phyloP scores from a whole-genome alignment of 176 grass and related monocot genomes.

The Bolboschoenus planiculmis region DNA sequence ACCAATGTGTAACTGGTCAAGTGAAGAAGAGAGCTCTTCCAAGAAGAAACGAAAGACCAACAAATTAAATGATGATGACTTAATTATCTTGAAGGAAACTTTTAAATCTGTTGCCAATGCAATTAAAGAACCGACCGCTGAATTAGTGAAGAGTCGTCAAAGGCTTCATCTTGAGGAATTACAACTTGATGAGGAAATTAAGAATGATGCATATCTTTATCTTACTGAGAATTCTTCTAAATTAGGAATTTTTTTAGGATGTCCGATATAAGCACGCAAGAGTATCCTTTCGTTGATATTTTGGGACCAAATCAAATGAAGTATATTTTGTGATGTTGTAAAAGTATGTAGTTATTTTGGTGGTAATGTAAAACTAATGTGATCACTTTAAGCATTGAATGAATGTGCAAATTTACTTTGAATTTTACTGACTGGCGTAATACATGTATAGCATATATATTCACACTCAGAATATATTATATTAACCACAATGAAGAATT shows the following conservation, averaged over 20 bases:
- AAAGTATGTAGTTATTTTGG: too few species aligned
- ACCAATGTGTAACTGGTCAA: neutral
- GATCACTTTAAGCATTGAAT: too few species aligned
- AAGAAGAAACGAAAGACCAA: too few species aligned
- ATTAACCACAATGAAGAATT: too few species aligned
- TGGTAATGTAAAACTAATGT: too few species aligned
- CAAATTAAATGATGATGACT: neutral
- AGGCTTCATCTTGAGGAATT: conserved; percentile 8
- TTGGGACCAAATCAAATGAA: too few species aligned
- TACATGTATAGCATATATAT: too few species aligned
- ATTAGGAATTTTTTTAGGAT: conserved; percentile 18
- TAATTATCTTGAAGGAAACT: neutral
- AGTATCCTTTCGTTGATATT: neutral
- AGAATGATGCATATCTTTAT: conserved; percentile 15
- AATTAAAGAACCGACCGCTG: neutral
- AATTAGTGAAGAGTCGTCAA: neutral
- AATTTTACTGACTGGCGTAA: too few species aligned
- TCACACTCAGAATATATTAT: too few species aligned
- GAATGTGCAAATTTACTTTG: too few species aligned
- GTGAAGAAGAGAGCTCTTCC: neutral
- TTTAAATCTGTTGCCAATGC: neutral
- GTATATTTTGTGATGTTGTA: too few species aligned
- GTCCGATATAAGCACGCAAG: neutral
- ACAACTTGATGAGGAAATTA: neutral
- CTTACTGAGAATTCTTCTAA: neutral